Evolutionary conservation across 2,329 filamentous ascomycete species (phyloP), one percentile per base, ranked within the genome.

Genomic region (Lasiodiplodia sp.): DNA sequence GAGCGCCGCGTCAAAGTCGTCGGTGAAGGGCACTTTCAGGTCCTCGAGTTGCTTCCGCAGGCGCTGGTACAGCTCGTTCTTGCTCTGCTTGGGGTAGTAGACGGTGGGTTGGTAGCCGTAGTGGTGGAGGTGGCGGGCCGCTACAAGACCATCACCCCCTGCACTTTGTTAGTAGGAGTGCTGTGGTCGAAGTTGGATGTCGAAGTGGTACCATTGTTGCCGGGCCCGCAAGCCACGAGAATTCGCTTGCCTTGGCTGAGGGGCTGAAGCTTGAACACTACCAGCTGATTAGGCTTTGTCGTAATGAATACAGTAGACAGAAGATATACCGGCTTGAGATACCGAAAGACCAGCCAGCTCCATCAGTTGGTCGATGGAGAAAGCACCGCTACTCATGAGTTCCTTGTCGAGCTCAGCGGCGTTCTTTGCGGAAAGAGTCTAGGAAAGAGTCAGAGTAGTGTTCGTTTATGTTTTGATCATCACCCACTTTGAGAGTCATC

Each of bases 291-390:
- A 67, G 40, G 21, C 38, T 58, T 3, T 64, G 28, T 25, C 21
- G 25, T 37, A 6, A 1, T 7, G 31, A 11, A 8, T 21, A 2
- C 4, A 10, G 12, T 2, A 23, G 0, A 18, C 31, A 47, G 49
- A 38, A 25, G 44, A 77, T 84, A 69, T 77, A 94, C 93, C 90
- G 63, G 92, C 94, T 84, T 98, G 94, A 14, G 95, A 95, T 31
- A 98, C 94, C 0, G 94, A 94, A 0, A 99, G 86, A 0, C 96
- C 96, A 53, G 96, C 96, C 8, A 99, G 84, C 78, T 98, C 96
- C 96, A 99, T 98, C 60, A 99, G 85, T 81, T 99, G 96, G 77
- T 98, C 96, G 67, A 99, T 87, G 12, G 93, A 97, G 82, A 97
- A 99, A 10, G 92, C 94, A 49, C 88, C 88, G 0, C 90, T 88